Evolutionary conservation across 495 filamentous ascomycete genomes (phyloP), one percentile per base, ranked within the genome.

Genomic region (Trichoderma virens): DNA sequence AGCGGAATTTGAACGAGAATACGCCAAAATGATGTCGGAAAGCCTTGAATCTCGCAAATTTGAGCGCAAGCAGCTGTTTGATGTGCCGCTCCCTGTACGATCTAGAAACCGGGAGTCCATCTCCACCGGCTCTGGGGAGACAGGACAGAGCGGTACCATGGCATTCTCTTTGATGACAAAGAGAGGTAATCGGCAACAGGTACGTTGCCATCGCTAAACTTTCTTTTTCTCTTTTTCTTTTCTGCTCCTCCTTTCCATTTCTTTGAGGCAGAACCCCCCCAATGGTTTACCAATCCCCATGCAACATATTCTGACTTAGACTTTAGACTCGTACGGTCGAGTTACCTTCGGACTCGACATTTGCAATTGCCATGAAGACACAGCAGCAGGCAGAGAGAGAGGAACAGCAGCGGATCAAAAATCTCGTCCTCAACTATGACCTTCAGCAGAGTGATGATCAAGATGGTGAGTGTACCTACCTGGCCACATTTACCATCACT

Each of bases 21-120:
- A 95, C 74, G 93, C 95, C 20, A 98, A 97, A 75, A 90, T 99
- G 87, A 97, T 98, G 95, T 83, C 92, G 66, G 94, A 99, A 70
- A 96, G 93, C 78, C 76, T 95, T 72, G 95, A 98, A 41, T 91
- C 92, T 8, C 83, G 95, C 62, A 94, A 93, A 68, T 94, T 95
- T 67, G 93, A 99, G 69, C 90, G 94, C 54, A 97, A 96, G 75
- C 86, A 87, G 35, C 78, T 95, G 51, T 96, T 99, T 71, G 94
- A 99, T 70, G 89, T 98, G 34, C 92, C 95, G 1, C 72, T 99
- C 23, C 94, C 94, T 1, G 93, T 99, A 75, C 85, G 90, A 65
- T 82, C 90, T 16, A 88, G 87, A 69, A 78, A 80, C 34, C 86
- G 90, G 41, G 86, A 90, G 16, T 71, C 69, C 30, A 66, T 72